Evolutionary conservation across 768 basidiomycete species (phyloP).

Genomic region (Krasilnikovozyma curviuscula): DNA sequence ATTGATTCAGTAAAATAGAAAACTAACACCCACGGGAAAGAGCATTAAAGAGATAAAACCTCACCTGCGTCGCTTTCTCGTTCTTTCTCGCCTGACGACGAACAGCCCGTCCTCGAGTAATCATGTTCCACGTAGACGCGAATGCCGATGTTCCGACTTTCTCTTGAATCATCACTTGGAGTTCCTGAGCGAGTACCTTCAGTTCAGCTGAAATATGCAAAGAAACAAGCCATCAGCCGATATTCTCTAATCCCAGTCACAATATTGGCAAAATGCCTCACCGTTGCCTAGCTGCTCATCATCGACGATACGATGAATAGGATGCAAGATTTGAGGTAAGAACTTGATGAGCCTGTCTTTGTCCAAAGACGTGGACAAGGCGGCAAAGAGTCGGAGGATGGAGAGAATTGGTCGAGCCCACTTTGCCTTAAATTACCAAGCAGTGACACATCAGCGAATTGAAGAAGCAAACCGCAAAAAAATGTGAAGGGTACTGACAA

Average conservation of each 20-base stretch:
- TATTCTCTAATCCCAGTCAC: too few relatives aligned
- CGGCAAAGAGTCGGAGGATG: slow-evolving; percentile 80
- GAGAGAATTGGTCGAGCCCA: slow-evolving; percentile 70
- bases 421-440: slow-evolving; percentile 35
- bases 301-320: slow-evolving; percentile 67
- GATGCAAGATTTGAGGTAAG: slow-evolving; percentile 65
- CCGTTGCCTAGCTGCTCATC: slow-evolving; percentile 44
- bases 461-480: background rate
- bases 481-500: background rate
- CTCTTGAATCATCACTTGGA: slow-evolving; percentile 66
- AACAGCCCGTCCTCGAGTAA: slow-evolving; percentile 48
- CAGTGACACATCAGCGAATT: slow-evolving; percentile 9
- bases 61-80: slow-evolving; percentile 35
- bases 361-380: slow-evolving; percentile 59
- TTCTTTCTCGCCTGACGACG: slow-evolving; percentile 55
- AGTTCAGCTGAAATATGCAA: slow-evolving; percentile 44
- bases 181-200: slow-evolving; percentile 55
- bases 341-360: slow-evolving; percentile 40
- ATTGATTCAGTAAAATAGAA: background rate
- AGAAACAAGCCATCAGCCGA: background rate
- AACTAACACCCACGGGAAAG: background rate
- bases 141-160: slow-evolving; percentile 81
- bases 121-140: slow-evolving; percentile 53
- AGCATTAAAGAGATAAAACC: slow-evolving; percentile 9
- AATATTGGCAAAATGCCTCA: background rate